Evolutionary conservation across 1,139 yeast genomes (phyloP).

Genomic region (Blastobotrys capitulatus): DNA sequence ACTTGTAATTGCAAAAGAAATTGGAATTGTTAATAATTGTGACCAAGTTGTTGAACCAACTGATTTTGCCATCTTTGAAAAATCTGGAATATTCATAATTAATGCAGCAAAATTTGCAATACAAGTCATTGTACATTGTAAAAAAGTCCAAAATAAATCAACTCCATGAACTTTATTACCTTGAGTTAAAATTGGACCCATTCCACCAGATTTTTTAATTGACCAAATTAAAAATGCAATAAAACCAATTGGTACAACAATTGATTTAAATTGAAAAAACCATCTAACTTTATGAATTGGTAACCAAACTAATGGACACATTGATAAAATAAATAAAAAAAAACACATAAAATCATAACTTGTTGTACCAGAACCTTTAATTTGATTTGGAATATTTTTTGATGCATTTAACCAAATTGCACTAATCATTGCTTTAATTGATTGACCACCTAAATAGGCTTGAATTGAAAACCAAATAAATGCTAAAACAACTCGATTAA

Average conservation of each 20-base stretch:
- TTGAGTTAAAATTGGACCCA: conserved; percentile 61
- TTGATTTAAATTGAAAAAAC: conserved; percentile 73
- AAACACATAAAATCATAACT: conserved; percentile 67
- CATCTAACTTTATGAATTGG: conserved; percentile 79
- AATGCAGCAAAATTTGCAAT: conserved; percentile 84
- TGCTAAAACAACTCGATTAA: conserved; percentile 55
- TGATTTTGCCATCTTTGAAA: conserved; percentile 71
- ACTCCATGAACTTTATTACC: conserved; percentile 46
- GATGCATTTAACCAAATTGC: conserved; percentile 41
- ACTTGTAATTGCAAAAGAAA: conserved; percentile 73
- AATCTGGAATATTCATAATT: conserved; percentile 85
- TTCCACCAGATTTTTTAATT: conserved; percentile 65
- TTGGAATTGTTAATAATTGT: conserved; percentile 62
- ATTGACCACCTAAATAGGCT: conserved; percentile 75
- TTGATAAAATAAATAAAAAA: conserved; percentile 71
- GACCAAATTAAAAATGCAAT: conserved; percentile 78
- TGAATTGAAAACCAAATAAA: conserved; percentile 84
- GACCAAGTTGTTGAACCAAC: conserved; percentile 45
- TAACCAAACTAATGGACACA: conserved; percentile 73
- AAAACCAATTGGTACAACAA: conserved; percentile 74
- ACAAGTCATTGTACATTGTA: conserved; percentile 71
- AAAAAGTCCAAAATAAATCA: conserved; percentile 75
- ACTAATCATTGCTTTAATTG: conserved; percentile 52
- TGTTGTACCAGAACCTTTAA: conserved; percentile 49
- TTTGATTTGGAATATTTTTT: conserved; percentile 37